Evolutionary conservation across 257 asterid genomes (phyloP), one percentile per base, ranked within the genome.

Genomic region (Mentha longifolia): DNA sequence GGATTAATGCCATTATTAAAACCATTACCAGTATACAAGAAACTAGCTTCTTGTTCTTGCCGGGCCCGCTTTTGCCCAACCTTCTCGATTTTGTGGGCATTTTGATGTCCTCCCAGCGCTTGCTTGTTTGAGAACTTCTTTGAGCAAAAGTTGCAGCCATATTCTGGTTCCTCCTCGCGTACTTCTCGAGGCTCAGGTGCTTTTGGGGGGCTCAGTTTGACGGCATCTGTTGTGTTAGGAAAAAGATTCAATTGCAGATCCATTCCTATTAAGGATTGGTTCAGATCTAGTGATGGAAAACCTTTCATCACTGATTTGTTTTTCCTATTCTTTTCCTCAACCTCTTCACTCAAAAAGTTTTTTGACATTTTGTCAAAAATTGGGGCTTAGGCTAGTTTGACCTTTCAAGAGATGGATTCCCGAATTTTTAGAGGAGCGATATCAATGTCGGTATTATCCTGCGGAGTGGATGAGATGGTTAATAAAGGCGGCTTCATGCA

Each of bases 51-150:
- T 2, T 16, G 37, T 51, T 70, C 58, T 56, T 57, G 20, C 25
- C 35, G 31, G 33, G 43, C 46, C 33, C 60, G n/a, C 65, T 43
- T 70, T 58, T 51, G 61, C 7, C 41, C 37, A 20, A 42, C 39
- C 76, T 70, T 66, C 74, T 74, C 77, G 22, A 50, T 5, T 74
- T 41, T 79, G 79, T 74, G 79, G 67, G 79, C 80, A 33, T 74
- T 79, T 70, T 70, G 79, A 55, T 79, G 74, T 50, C 83, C 79
- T 11, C 77, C 79, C 22, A 77, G 60, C 35, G 85, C 75, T 74
- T 77, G 82, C 67, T 60, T 74, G 31, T 52, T 77, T 2, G 72
- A 59, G 61, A 74, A 65, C 74, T 70, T 70, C 74, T 59, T 74
- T 30, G 68, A 41, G 71, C 77, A 78, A 22, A 70, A 74, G 22